Base-by-base conservation (phyloP, 208 protist genomes). In the Crithidia expoeki region DNA sequence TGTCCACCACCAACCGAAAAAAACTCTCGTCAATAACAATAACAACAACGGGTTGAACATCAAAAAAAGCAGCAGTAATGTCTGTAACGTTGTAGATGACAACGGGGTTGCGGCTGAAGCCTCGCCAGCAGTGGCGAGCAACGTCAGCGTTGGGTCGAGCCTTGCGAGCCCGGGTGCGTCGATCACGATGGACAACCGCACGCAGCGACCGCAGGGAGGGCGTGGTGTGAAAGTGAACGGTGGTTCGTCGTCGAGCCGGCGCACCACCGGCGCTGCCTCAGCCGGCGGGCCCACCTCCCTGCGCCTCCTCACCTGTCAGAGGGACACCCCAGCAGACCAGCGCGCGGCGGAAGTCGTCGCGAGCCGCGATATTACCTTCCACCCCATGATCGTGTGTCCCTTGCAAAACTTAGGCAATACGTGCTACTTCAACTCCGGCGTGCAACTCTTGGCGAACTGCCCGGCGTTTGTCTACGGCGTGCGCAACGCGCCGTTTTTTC, bases 371-470 rank as follows among this genome's bases (percentile, higher is more conserved):
- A 4, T 34, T 12, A 55, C 38, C 46, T 89, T 88, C 60, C 47
- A 79, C 36, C 81, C 88, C 9, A 68, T 86, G 46, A 74, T 94
- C 12, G 58, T 96, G 17, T 94, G 83, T 53, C 94, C 95, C 0
- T 75, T 99, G 14, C 16, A 78, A 47, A 99, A 99, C 74, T 74
- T 99, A 3, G 96, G 98, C 53, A 99, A 99, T 76, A 99, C 98
- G 12, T 99, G 98, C 76, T 99, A 98, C 86, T 98, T 99, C 76
- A 99, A 99, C 84, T 74, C 88, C 0, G 96, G 92, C 14, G 71
- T 99, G 47, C 98, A 99, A 84, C 88, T 98, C 28, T 81, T 99
- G 17, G 79, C 71, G 33, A 94, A 98, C 81, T 97, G 95, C 50
- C 70, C 79, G 4, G 67, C 75, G 0, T 88, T 97, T 44, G 75